Base-by-base conservation (phyloP, 2,329 filamentous ascomycete species). In the Oidium heveae region DNA sequence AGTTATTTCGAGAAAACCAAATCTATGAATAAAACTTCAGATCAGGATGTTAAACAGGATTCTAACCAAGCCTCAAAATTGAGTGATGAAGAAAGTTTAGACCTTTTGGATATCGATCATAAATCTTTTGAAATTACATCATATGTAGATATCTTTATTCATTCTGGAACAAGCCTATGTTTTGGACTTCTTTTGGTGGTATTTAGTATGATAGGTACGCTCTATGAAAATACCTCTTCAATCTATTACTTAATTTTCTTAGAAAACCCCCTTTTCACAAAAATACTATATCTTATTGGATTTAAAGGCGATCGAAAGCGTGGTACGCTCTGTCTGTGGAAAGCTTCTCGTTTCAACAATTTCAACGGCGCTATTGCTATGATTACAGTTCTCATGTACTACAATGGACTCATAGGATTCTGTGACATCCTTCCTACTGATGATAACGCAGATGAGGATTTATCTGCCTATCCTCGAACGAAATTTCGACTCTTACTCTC, bases 331-430 rank as follows among this genome's bases (percentile, higher is more conserved):
- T 83, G 95, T 77, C 77, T 98, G 4, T 98, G 91, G 91, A 80
- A 85, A 64, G 85, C 86, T 13, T 87, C 86, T 22, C 79, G 80
- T 52, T 91, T 88, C 65, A 70, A 80, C 58, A 94, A 94, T 65
- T 76, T 96, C 62, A 93, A 95, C 63, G 89, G 88, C n/a, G 89
- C 85, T 7, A 82, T 96, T 64, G 81, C 88, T 0, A 86, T 82
- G 0, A 73, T 96, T 43, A 76, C 86, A 28, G 71, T 95, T 0
- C 73, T 96, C 16, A 80, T 78, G 0, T 96, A 87, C 67, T 94
- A 95, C 68, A 94, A 94, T 64, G 84, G 82, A 6, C 75, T 94
- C 34, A 74, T 93, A 16, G 85, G 84, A 1, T 82, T 86, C 60
- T 86, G 86, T 58, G 91, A 98, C 64, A 95, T 98, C 55, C 72